phyloP scores from a whole-genome alignment of 202 grass and related monocot species.

The Schoenoplectus tabernaemontani region DNA sequence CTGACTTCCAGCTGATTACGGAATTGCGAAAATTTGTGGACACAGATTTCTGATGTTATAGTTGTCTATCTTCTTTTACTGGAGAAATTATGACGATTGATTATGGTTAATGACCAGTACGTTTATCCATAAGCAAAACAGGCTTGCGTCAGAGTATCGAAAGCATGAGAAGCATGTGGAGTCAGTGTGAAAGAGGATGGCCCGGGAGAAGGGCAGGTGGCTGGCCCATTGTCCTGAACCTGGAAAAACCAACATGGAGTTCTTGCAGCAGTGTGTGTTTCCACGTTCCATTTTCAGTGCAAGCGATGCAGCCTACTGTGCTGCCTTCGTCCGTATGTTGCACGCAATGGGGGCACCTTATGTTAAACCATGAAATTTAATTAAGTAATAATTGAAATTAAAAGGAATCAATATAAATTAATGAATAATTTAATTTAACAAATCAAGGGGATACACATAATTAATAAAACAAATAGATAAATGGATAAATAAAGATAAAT shows the following conservation, averaged over 20 bases:
- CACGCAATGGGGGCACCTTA: conserved; percentile 84
- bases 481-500: no score
- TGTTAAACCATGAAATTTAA: no score
- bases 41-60: not conserved
- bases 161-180: conserved; percentile 77
- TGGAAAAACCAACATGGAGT: conserved; percentile 94
- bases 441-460: no score
- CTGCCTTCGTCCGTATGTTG: conserved; percentile 79
- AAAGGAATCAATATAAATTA: no score
- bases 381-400: no score
- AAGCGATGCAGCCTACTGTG: conserved; percentile 89
- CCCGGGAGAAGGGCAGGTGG: conserved; percentile 89
- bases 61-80: not conserved
- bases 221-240: conserved; percentile 78
- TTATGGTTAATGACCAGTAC: not conserved
- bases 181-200: conserved; percentile 72
- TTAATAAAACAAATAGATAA: no score
- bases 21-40: no score
- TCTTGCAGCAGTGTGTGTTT: conserved; percentile 84
- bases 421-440: no score
- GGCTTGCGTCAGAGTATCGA: conserved; percentile 46
- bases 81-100: not conserved
- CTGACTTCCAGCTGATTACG: no score
- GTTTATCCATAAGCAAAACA: conserved; percentile 11
- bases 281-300: conserved; percentile 82